phyloP scores from a whole-genome alignment of 2,329 filamentous ascomycete genomes.

The Penicillium griseofulvum region DNA sequence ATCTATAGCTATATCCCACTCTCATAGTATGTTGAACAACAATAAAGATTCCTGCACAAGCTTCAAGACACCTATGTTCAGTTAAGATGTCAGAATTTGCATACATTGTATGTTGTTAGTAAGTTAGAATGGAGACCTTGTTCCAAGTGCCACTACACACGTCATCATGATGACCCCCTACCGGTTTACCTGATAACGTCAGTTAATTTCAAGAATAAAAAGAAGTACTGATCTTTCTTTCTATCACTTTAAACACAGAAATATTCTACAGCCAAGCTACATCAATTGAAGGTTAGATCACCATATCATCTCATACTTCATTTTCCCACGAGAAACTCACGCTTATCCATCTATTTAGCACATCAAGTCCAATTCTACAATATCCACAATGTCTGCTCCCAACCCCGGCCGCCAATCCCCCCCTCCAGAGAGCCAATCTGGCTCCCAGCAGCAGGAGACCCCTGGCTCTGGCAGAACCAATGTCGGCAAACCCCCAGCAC shows the following conservation, averaged over 20 bases:
- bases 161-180: conserved; percentile 32
- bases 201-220: conserved; percentile 6
- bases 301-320: neutral
- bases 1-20: no score
- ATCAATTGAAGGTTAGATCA: neutral
- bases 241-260: neutral
- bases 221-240: neutral
- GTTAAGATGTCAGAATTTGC: no score
- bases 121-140: neutral
- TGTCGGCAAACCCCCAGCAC: conserved; percentile 34
- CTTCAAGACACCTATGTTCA: no score
- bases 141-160: conserved; percentile 14
- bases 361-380: neutral
- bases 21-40: no score
- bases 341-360: neutral
- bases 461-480: conserved; percentile 59
- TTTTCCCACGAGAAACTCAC: neutral
- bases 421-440: conserved; percentile 65
- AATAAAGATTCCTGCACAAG: neutral
- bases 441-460: conserved; percentile 60
- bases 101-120: no score
- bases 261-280: neutral
- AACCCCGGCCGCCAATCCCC: conserved; percentile 74
- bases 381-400: conserved; percentile 56
- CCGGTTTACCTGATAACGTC: conserved; percentile 20